Percentiles rank a stretch among this genome's conserved stretches.
Evolutionary conservation across 1,139 yeast genomes (phyloP).

Genomic region (Wickerhamomyces sp.): DNA sequence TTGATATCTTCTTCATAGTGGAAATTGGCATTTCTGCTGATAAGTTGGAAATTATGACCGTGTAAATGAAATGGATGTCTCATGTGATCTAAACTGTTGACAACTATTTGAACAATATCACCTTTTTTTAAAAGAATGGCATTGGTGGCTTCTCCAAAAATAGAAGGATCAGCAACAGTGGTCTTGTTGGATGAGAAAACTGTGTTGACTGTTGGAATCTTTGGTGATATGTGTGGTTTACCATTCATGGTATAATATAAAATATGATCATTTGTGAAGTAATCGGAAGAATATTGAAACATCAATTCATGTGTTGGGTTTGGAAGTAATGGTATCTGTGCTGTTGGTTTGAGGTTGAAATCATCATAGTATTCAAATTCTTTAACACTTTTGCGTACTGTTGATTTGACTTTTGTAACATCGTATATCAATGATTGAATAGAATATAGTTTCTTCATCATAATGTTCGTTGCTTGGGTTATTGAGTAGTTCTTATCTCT

Average conservation of each 20-base stretch:
- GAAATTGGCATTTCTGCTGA: slow-evolving; percentile 49
- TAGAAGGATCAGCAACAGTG: slow-evolving; percentile 16
- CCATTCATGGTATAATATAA: slow-evolving; percentile 48
- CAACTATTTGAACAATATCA: slow-evolving; percentile 61
- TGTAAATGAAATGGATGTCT: slow-evolving; percentile 92
- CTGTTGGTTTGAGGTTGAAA: slow-evolving; percentile 34
- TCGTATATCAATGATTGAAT: slow-evolving; percentile 36
- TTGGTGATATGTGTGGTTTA: slow-evolving; percentile 41
- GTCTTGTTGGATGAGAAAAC: slow-evolving; percentile 25
- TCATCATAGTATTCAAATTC: slow-evolving; percentile 32
- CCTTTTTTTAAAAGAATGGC: slow-evolving; percentile 44
- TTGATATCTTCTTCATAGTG: slow-evolving; percentile 36
- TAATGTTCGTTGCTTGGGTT: slow-evolving; percentile 33
- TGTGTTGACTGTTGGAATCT: slow-evolving; percentile 38
- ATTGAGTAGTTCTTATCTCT: slow-evolving; percentile 26
- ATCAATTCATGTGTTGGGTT: slow-evolving; percentile 46
- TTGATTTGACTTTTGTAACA: slow-evolving; percentile 21
- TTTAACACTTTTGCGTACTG: slow-evolving; percentile 28
- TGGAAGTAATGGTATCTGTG: slow-evolving; percentile 30
- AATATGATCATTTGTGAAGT: slow-evolving; percentile 35
- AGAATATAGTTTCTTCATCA: slow-evolving; percentile 31
- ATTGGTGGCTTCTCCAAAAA: slow-evolving; percentile 54
- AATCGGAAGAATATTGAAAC: slow-evolving; percentile 43
- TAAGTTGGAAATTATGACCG: slow-evolving; percentile 77
- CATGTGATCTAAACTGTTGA: slow-evolving; percentile 77